These are phyloP conservation scores for Mycena indigotica DNA, from an alignment of 768 basidiomycete genomes.

Conservation along the genomic window DNA sequence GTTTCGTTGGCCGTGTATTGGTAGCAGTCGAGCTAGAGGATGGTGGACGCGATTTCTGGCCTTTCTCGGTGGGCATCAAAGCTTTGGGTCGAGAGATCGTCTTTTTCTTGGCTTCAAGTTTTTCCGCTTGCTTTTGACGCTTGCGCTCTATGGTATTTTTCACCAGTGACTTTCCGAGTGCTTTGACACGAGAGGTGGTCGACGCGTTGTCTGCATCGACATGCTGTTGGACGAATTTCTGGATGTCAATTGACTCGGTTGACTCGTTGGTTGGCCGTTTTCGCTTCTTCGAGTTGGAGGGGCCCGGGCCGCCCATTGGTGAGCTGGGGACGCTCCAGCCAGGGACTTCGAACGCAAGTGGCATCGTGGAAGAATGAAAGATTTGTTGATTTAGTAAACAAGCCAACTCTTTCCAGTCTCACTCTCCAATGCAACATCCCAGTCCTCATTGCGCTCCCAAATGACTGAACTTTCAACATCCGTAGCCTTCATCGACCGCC, in stretches of 20 bases:
- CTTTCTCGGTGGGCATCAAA: conserved; percentile 19
- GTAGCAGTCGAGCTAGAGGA: conserved; percentile 16
- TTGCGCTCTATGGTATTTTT: conserved; percentile 24
- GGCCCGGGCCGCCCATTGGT: conserved; percentile 39
- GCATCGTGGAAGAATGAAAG: conserved; percentile 34
- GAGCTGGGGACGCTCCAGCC: conserved; percentile 62
- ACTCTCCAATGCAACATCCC: conserved; percentile 32
- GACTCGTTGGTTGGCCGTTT: conserved; percentile 44
- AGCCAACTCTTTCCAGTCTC: conserved; percentile 35
- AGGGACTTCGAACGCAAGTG: conserved; percentile 61
- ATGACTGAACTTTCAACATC: conserved; percentile 46
- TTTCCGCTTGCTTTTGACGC: conserved; percentile 22
- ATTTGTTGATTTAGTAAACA: conserved; percentile 29
- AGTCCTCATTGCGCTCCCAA: conserved; percentile 32
- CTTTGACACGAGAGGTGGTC: conserved; percentile 16
- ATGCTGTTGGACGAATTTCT: conserved; percentile 58
- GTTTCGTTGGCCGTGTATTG: conserved; percentile 12
- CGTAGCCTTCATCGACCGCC: conserved; percentile 44
- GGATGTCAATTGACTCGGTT: conserved; percentile 41
- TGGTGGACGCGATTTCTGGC: not conserved
- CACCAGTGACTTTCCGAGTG: conserved; percentile 13
- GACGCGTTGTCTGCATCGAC: conserved; percentile 19
- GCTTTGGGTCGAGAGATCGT: conserved; percentile 26
- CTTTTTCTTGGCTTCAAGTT: conserved; percentile 26
- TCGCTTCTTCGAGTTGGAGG: conserved; percentile 52